phyloP scores from a whole-genome alignment of 2,329 filamentous ascomycete species.

The Ilyonectria mors-panacis region DNA sequence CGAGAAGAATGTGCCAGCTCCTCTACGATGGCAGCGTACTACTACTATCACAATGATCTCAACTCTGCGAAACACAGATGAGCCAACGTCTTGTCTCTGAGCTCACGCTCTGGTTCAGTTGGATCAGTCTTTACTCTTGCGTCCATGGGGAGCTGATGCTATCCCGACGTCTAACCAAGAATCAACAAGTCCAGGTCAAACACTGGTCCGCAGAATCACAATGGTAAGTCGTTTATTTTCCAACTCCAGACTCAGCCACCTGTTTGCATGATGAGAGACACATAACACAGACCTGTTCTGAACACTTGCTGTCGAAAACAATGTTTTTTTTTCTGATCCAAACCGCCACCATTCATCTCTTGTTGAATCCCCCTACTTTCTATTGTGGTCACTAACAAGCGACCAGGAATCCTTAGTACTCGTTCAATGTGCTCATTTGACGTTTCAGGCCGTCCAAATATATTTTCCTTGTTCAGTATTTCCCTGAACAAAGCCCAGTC shows the following conservation, averaged over 20 bases:
- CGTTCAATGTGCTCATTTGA: too few relatives aligned
- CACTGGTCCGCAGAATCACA: neutral
- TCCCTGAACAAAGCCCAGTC: slow-evolving; percentile 1
- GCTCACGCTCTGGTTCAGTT: neutral
- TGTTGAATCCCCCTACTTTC: slow-evolving; percentile 19
- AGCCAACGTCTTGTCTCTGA: neutral
- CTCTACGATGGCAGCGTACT: neutral
- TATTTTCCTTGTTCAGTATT: neutral
- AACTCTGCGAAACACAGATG: neutral
- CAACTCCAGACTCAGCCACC: neutral
- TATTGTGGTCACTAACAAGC: slow-evolving; percentile 34
- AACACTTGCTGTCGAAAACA: slow-evolving; percentile 50
- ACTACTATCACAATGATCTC: neutral
- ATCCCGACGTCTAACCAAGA: neutral
- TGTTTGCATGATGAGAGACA: slow-evolving; percentile 49
- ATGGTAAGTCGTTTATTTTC: slow-evolving; percentile 30
- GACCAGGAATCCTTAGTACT: slow-evolving; percentile 11
- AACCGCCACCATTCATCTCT: slow-evolving; percentile 22
- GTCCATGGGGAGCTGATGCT: neutral
- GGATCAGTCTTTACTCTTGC: neutral
- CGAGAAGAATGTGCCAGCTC: neutral
- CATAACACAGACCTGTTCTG: slow-evolving; percentile 56
- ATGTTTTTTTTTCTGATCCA: slow-evolving; percentile 46
- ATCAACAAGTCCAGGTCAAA: neutral
- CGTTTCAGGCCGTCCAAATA: neutral